These are phyloP conservation scores for Pistacia integerrima DNA, from an alignment of 345 rosid species.

Conservation along the genomic window DNA sequence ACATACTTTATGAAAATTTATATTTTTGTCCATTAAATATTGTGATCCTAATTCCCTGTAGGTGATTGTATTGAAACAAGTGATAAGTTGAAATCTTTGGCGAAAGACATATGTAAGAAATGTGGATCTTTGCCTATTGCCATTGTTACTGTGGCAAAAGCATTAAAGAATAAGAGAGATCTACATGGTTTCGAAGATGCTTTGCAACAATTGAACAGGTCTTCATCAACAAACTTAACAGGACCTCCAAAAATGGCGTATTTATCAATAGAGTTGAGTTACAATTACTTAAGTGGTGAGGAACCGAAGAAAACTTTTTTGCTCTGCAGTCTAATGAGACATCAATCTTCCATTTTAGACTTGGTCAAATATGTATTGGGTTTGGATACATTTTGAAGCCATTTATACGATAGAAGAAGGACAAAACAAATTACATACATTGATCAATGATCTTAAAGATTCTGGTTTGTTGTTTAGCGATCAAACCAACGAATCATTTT, in stretches of 20 bases:
- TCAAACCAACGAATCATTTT: fast-evolving
- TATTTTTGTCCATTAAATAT: no score
- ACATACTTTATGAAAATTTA: no score
- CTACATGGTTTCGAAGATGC: constrained; percentile 25
- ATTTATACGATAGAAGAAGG: background rate
- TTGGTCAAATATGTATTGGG: constrained; percentile 30
- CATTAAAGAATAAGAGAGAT: constrained; percentile 11
- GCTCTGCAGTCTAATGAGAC: constrained; percentile 19
- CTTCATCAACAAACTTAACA: background rate
- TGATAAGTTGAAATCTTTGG: constrained; percentile 7
- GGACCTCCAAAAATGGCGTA: background rate
- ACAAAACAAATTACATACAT: constrained; percentile 2
- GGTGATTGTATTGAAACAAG: background rate
- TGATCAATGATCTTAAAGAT: constrained; percentile 25
- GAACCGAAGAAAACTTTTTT: constrained; percentile 32
- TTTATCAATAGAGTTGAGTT: constrained; percentile 24
- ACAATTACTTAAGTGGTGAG: constrained; percentile 19
- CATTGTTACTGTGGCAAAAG: constrained; percentile 18
- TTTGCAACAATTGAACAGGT: background rate
- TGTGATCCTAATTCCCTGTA: no score
- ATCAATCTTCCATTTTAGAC: background rate
- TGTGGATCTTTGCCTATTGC: constrained; percentile 38
- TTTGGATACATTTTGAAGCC: constrained; percentile 13
- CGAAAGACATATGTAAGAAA: constrained; percentile 7
- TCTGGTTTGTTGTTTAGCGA: constrained; percentile 21